Conservation (phyloP, 164 flowering plant genomes). For the Vitis amurensis region DNA sequence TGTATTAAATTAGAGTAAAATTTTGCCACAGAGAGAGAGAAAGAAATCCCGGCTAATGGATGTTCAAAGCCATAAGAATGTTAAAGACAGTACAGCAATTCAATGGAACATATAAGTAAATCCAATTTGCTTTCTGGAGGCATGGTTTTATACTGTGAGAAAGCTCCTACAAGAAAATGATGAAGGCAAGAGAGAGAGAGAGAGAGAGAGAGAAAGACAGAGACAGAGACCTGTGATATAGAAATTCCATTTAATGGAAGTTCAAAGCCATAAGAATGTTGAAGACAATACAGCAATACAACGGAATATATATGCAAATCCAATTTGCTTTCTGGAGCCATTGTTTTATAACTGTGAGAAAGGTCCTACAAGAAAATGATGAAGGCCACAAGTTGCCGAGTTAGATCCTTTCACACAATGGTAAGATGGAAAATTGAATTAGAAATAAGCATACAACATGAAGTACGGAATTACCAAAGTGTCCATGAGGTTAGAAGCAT, state of each 20-base stretch:
- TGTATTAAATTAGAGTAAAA: too few relatives aligned
- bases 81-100: conserved; percentile 63
- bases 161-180: conserved; percentile 52
- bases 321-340: conserved; percentile 58
- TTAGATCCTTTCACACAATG: background rate
- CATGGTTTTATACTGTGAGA: conserved; percentile 55
- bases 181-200: background rate
- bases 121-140: conserved; percentile 64
- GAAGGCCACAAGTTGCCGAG: conserved; percentile 6
- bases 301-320: conserved; percentile 64
- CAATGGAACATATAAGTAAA: conserved; percentile 58
- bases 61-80: conserved; percentile 24
- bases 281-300: conserved; percentile 64
- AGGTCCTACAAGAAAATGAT: conserved; percentile 52
- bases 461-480: conserved; percentile 42
- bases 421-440: background rate
- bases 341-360: conserved; percentile 53
- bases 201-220: background rate
- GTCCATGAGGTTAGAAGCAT: conserved; percentile 16
- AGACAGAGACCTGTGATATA: conserved; percentile 47
- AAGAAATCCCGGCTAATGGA: too few relatives aligned
- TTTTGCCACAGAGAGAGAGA: too few relatives aligned
- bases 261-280: conserved; percentile 32
- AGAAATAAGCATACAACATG: conserved; percentile 4
- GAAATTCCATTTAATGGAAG: conserved; percentile 39